A percentile compares a stretch with the other conserved stretches of the same genome.
These are phyloP conservation scores for Flaveria linearis DNA, from an alignment of 129 eudicot genomes.

Conservation along the genomic window DNA sequence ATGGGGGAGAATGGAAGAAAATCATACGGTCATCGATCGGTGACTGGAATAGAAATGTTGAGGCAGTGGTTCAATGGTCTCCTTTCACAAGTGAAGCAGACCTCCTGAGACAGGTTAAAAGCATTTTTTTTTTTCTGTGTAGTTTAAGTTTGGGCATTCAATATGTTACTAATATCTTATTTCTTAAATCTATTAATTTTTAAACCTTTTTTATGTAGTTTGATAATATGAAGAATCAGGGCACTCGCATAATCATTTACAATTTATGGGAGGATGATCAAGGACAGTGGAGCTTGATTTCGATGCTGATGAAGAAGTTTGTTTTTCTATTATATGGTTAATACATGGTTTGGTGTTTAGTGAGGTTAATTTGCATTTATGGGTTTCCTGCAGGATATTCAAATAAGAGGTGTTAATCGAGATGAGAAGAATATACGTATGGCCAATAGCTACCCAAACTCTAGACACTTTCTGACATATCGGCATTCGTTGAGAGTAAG, in stretches of 20 bases:
- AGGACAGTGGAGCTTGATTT: constrained; percentile 90
- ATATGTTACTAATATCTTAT: not conserved
- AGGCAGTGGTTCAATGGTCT: constrained; percentile 82
- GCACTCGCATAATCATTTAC: constrained; percentile 79
- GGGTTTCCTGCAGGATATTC: constrained; percentile 65
- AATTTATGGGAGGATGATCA: constrained; percentile 99
- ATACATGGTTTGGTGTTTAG: constrained; percentile 9
- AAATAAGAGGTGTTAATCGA: constrained; percentile 95
- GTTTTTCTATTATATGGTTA: constrained; percentile 10
- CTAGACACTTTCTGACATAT: constrained; percentile 86
- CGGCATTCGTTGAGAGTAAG: constrained; percentile 90
- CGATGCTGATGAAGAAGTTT: constrained; percentile 70
- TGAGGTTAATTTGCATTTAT: constrained; percentile 19
- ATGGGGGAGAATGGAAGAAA: constrained; percentile 54
- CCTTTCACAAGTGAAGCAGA: constrained; percentile 90
- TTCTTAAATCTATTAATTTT: constrained; percentile 9
- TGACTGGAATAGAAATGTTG: constrained; percentile 73
- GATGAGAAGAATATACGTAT: constrained; percentile 85
- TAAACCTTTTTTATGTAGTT: constrained; percentile 46
- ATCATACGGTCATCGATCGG: constrained; percentile 58
- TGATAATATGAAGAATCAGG: constrained; percentile 74
- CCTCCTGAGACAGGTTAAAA: constrained; percentile 67
- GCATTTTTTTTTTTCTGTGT: not conserved
- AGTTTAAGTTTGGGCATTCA: not conserved
- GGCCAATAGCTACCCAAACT: constrained; percentile 82